Evolutionary conservation across 441 rosid genomes (phyloP), one percentile per base, ranked within the genome.

Genomic region (Erodium trifolium): DNA sequence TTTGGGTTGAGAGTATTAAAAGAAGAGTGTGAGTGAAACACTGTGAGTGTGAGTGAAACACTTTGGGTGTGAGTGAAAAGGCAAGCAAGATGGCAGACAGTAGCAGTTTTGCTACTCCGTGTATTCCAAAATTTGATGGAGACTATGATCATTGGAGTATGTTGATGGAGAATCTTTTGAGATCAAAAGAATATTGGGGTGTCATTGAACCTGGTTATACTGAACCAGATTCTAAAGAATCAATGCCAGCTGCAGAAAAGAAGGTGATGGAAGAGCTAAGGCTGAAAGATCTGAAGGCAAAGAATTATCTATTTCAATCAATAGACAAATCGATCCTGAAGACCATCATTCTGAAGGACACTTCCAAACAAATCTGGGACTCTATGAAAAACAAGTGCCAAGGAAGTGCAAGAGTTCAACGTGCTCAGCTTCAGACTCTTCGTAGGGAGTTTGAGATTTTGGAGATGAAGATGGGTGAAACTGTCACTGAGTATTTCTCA

Each of bases 81-180:
- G 37, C 4, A 5, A 34, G 5, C 3, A 5, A 34, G 5, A 34
- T 34, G 5, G 37, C 37, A 34, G 37, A 34, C 1, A 34, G 37
- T 34, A 34, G 37, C 4, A 34, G 3, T 3, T 34, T 34, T 34
- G 37, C 37, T 34, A 3, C 0, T 3, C 37, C 37, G 37, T 34
- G 37, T 34, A 34, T 34, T 34, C 37, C 37, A 34, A 34, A 34
- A 5, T 31, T 68, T 27, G 72, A 73, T 73, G 71, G 68, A 23
- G 67, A 73, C 14, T 72, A 43, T 14, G 65, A 65, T 19, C 66
- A 71, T 53, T 66, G 10, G 65, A 71, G 69, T 9, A 66, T 71
- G 69, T 13, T 67, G 10, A 66, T 67, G 35, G 63, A 72, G 31
- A 72, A 67, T 10, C 53, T 72, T 16, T 23, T 29, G 9, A 3